These are phyloP conservation scores for Fraxinus sp. DNA, from an alignment of 305 asterid genomes.

Conservation along the genomic window DNA sequence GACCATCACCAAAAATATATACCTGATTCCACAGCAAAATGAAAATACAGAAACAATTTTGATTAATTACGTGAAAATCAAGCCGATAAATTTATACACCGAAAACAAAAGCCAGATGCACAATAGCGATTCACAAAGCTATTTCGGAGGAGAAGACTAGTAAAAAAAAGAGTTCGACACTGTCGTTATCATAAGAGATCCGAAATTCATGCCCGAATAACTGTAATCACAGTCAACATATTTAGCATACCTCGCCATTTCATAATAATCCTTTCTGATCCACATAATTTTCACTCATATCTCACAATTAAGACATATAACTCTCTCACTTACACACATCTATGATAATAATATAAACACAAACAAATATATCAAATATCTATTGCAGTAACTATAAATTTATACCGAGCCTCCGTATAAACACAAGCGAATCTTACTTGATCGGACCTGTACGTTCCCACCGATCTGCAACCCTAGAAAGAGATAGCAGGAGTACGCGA, in stretches of 20 bases:
- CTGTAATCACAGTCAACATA: constrained; percentile 35
- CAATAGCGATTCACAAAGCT: constrained; percentile 40
- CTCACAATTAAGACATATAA: constrained; percentile 11
- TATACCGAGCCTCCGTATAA: constrained; percentile 8
- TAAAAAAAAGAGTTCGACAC: constrained; percentile 41
- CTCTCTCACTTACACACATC: constrained; percentile 5
- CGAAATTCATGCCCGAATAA: constrained; percentile 44
- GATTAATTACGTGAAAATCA: constrained; percentile 10
- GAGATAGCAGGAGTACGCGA: constrained; percentile 23
- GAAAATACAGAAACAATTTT: background rate
- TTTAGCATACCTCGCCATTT: constrained; percentile 7
- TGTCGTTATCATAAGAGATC: constrained; percentile 53
- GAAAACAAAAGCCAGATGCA: constrained; percentile 7
- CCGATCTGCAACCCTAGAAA: constrained; percentile 37
- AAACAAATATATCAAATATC: background rate
- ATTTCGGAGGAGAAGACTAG: constrained; percentile 28
- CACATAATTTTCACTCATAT: constrained; percentile 25
- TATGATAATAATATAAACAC: constrained; percentile 7
- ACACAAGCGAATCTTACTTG: constrained; percentile 33
- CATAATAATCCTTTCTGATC: constrained; percentile 29
- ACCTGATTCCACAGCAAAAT: constrained; percentile 20
- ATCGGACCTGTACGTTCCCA: constrained; percentile 36
- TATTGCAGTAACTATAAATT: constrained; percentile 13
- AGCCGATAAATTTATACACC: constrained; percentile 8
- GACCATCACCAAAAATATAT: constrained; percentile 12